These are phyloP conservation scores for Asterochloris erici DNA, from an alignment of 139 green algal species.

Conservation along the genomic window DNA sequence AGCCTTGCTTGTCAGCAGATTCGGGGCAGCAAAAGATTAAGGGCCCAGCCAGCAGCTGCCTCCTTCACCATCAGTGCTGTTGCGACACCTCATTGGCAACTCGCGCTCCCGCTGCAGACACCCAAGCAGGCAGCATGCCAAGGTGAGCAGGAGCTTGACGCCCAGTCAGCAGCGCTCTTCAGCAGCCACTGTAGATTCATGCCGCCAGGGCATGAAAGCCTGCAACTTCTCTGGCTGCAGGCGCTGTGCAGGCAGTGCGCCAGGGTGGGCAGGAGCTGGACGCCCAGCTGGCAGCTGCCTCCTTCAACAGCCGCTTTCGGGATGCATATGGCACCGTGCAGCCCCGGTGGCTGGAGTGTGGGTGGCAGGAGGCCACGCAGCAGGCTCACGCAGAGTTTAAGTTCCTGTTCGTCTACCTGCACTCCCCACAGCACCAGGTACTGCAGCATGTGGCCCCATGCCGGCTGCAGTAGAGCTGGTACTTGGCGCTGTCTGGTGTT, in stretches of 20 bases:
- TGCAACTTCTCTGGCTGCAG: not conserved
- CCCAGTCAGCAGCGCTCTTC: too few species aligned
- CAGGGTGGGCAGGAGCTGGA: slow-evolving; percentile 10
- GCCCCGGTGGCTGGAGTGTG: slow-evolving; percentile 37
- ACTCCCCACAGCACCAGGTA: slow-evolving; percentile 66
- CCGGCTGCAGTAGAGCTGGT: not conserved
- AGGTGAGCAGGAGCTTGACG: too few species aligned
- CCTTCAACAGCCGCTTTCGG: slow-evolving; percentile 26
- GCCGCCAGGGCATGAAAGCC: too few species aligned
- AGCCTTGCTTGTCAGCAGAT: too few species aligned
- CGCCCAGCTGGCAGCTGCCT: slow-evolving; percentile 6
- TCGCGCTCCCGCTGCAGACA: too few species aligned
- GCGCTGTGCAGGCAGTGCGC: not conserved
- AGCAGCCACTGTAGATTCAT: too few species aligned
- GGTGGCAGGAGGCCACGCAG: slow-evolving; percentile 48
- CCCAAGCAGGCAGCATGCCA: too few species aligned
- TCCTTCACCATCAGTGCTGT: too few species aligned
- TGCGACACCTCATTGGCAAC: too few species aligned
- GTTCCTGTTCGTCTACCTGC: slow-evolving; percentile 82
- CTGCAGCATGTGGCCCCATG: not conserved
- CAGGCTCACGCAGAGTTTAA: slow-evolving; percentile 59
- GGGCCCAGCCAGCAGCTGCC: too few species aligned
- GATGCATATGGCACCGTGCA: slow-evolving; percentile 33
- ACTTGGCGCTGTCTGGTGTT: not conserved
- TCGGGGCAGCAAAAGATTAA: too few species aligned